Percentiles rank a stretch among this genome's conserved stretches.
These are phyloP conservation scores for Verticillium zaregamsianum DNA, from an alignment of 2,329 filamentous ascomycete genomes.

Conservation along the genomic window DNA sequence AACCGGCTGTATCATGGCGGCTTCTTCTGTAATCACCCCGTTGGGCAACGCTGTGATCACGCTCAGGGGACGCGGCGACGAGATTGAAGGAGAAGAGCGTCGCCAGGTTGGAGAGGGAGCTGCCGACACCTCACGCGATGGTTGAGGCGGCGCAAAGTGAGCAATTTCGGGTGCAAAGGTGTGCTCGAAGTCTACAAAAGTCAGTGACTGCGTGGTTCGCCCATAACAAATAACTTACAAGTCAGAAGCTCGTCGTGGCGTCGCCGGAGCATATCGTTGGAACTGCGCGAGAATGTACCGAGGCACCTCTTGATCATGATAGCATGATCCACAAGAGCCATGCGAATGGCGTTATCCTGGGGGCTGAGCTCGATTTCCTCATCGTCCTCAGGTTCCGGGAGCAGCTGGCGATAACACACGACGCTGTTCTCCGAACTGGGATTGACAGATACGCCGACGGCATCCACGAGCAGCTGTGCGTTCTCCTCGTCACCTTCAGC, in stretches of 20 bases:
- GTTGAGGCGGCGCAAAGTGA: conserved; percentile 51
- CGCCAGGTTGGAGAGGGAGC: conserved; percentile 41
- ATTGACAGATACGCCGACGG: conserved; percentile 73
- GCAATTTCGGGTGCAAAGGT: conserved; percentile 64
- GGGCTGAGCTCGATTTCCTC: conserved; percentile 46
- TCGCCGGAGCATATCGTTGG: conserved; percentile 52
- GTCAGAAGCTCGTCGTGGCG: conserved; percentile 57
- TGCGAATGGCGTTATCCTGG: conserved; percentile 75
- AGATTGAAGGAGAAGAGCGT: conserved; percentile 44
- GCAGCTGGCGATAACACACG: conserved; percentile 68
- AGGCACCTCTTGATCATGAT: conserved; percentile 82
- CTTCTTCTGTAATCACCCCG: conserved; percentile 40
- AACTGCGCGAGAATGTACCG: conserved; percentile 61
- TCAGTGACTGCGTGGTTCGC: conserved; percentile 3
- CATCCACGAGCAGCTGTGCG: conserved; percentile 66
- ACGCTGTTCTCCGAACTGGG: conserved; percentile 72
- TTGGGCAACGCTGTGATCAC: conserved; percentile 26
- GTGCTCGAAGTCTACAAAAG: conserved; percentile 50
- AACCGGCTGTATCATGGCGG: conserved; percentile 46
- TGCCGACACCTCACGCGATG: conserved; percentile 33
- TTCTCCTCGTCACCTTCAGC: conserved; percentile 68
- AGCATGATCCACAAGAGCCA: conserved; percentile 84
- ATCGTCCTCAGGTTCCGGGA: conserved; percentile 49
- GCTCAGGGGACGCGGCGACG: conserved; percentile 22
- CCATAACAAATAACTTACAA: conserved; percentile 45